Evolutionary conservation across 1,284 basidiomycete species (phyloP), one percentile per base, ranked within the genome.

Genomic region (Moesziomyces parantarcticus): DNA sequence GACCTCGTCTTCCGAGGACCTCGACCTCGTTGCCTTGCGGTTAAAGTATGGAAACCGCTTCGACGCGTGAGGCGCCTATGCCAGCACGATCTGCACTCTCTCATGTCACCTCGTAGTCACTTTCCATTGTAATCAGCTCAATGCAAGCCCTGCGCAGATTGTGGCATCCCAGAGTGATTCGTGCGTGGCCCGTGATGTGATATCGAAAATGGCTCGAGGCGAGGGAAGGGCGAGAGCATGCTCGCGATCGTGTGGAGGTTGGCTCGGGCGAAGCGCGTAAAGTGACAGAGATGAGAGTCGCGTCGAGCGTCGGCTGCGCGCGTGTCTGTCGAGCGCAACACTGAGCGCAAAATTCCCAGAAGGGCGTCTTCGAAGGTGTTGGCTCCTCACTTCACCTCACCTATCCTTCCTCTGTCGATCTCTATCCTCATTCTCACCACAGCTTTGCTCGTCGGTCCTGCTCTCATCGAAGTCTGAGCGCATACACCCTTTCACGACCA

Each of bases 1-100:
- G 20, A 63, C 60, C 6, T 55, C 58, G 16, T 56, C 58, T 13
- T 66, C 62, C 6, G 68, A 62, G 29, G 62, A 71, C 21, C 34
- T 66, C 25, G 62, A 66, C 41, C 56, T 66, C 11, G 68, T 62
- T 5, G 68, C 62, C 20, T 42, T 62, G 34, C 50, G 62, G 2
- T 47, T 70, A n/a, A 39, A 18, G 18, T 18, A 18, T 5, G 36
- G 36, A 16, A 7, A 39, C 18, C 16, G 36, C 36, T 18, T 39
- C 36, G 18, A 39, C 36, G 16, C 18, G 5, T 39, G 36, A 39
- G 14, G 14, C 18, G 6, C 36, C 14, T 18, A 4, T 6, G 36
- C 36, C 16, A 18, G 16, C 16, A 6, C 14, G 11, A 8, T 18
- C 11, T 18, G 16, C 11, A 16, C 14, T 39, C 36, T 13, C 10